Conservation (phyloP, 1,284 basidiomycete species). For the Trichosporon ovoides region DNA sequence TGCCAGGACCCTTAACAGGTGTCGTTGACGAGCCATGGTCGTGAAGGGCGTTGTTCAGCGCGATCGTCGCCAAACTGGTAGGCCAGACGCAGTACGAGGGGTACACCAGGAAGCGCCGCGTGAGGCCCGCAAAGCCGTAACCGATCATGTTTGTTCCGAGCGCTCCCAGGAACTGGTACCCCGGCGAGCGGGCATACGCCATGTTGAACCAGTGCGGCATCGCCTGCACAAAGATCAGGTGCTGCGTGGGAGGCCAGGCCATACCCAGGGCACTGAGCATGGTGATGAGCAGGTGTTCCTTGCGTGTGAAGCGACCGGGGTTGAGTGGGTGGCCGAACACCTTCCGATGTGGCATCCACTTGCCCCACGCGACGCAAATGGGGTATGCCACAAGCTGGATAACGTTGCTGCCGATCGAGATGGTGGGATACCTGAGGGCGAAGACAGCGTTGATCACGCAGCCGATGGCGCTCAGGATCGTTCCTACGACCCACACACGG, state of each 20-base stretch:
- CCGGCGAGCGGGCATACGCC: slow-evolving; percentile 38
- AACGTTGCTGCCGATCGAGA: slow-evolving; percentile 31
- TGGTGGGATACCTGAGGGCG: slow-evolving; percentile 42
- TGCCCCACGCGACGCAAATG: slow-evolving; percentile 24
- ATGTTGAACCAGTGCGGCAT: slow-evolving; percentile 26
- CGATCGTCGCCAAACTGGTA: slow-evolving; percentile 35
- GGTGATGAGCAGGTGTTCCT: slow-evolving; percentile 40
- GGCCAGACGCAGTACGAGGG: slow-evolving; percentile 55
- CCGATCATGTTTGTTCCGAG: slow-evolving; percentile 63
- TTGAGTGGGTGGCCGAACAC: slow-evolving; percentile 29
- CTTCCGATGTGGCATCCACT: slow-evolving; percentile 26
- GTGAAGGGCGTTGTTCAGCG: slow-evolving; percentile 33
- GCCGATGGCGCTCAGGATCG: slow-evolving; percentile 51
- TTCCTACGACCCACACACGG: slow-evolving; percentile 67
- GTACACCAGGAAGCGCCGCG: slow-evolving; percentile 33
- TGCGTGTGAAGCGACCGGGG: slow-evolving; percentile 54
- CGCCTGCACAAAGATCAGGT: slow-evolving; percentile 54
- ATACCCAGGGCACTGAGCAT: slow-evolving; percentile 33
- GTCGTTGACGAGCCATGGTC: slow-evolving; percentile 11
- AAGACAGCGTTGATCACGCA: slow-evolving; percentile 65
- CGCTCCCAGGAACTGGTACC: slow-evolving; percentile 38
- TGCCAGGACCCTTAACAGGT: slow-evolving; percentile 28
- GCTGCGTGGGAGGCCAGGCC: slow-evolving; percentile 54
- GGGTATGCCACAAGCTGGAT: slow-evolving; percentile 40
- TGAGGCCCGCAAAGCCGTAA: slow-evolving; percentile 33